Base-by-base conservation (phyloP, 1,284 basidiomycete species). In the Leccinum pachyderme region DNA sequence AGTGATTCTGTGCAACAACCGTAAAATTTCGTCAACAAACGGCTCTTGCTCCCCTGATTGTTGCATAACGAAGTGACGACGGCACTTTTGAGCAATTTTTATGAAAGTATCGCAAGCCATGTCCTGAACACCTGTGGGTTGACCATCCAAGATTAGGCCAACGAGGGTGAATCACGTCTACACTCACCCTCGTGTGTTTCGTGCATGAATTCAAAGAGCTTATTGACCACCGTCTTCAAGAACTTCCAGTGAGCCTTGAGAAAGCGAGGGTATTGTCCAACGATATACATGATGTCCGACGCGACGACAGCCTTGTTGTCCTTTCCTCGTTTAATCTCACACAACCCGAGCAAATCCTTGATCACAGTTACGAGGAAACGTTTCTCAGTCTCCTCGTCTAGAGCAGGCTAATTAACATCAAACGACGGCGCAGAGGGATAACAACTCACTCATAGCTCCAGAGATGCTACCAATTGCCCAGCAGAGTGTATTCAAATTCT, bases 81-180 rank as follows among this genome's bases (percentile, higher is more conserved):
- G 84, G 72, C 97, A 99, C 75, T 98, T 99, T 72, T 99, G 96
- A 22, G 97, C 95, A 66, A 99, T 99, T 77, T 99, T 99, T 80
- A 99, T 98, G 76, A 99, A 99, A 0, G 97, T 99, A 73, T 99
- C 97, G 73, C 97, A 99, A 48, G 97, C 97, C 97, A 99, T 99
- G 74, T 99, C 97, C 75, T 99, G 97, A 11, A 99, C 97, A 80
- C 92, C 91, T 91, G 47, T n/a, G 52, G 15, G 52, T 18, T 5
- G 37, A 47, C 35, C n/a, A 46, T 44, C 44, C 35, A n/a, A 52
- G 6, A 35, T 52, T 50, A 61, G 52, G 45, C 47, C 22, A 43
- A 47, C 56, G 43, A 56, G 35, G 25, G 35, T 3, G 12, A 11
- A 37, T 39, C 12, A 18, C 27, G 25, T 45, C 45, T 53, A 29